Evolutionary conservation across 345 rosid genomes (phyloP).

Genomic region (Citrus medica): DNA sequence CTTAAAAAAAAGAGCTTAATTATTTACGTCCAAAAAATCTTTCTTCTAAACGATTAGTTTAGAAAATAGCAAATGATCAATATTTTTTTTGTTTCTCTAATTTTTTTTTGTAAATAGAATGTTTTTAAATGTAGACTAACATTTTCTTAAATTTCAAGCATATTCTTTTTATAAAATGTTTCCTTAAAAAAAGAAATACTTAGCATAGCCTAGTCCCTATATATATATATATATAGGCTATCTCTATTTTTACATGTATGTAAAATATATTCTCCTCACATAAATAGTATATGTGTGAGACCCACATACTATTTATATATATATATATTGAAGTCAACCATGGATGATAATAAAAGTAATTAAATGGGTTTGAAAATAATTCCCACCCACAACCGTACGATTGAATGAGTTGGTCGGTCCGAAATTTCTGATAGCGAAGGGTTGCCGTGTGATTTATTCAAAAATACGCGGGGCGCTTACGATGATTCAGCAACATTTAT

Average conservation of each 20-base stretch:
- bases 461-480: not conserved
- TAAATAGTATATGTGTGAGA: too few species aligned
- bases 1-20: not conserved
- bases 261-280: too few species aligned
- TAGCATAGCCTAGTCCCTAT: too few species aligned
- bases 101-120: too few species aligned
- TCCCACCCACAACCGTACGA: not conserved
- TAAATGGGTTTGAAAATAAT: not conserved
- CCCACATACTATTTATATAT: too few species aligned
- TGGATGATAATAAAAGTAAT: not conserved
- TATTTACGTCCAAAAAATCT: slow-evolving; percentile 8
- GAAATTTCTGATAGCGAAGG: not conserved
- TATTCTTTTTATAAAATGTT: too few species aligned
- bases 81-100: not conserved
- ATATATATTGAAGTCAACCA: not conserved
- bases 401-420: not conserved
- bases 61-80: not conserved
- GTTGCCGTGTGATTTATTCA: not conserved
- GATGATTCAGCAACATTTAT: not conserved
- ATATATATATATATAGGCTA: too few species aligned
- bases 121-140: not conserved
- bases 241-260: too few species aligned
- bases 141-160: not conserved
- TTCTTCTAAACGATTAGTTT: not conserved
- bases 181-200: too few species aligned